Evolutionary conservation across 164 flowering plant genomes (phyloP).

Genomic region (Santalum album): DNA sequence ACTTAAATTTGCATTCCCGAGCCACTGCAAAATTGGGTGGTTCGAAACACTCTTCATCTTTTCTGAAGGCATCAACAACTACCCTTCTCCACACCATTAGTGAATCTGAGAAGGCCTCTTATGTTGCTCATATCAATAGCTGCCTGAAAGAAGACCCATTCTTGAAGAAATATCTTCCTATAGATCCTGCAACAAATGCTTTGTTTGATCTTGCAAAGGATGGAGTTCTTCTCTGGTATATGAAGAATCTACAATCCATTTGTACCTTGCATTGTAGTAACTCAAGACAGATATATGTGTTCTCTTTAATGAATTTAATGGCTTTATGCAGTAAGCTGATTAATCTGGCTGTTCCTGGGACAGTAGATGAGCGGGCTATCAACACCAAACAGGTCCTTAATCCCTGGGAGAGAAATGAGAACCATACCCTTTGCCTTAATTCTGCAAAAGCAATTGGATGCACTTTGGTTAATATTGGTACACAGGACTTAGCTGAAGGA

Average conservation of each 20-base stretch:
- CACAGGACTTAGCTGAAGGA: slow-evolving; percentile 5
- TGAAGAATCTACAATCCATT: not conserved
- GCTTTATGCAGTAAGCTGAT: slow-evolving; percentile 5
- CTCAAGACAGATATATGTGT: not conserved
- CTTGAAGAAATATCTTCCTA: slow-evolving; percentile 5
- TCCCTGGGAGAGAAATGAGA: slow-evolving; percentile 7
- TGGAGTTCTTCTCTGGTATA: slow-evolving; percentile 6
- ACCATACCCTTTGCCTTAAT: slow-evolving; percentile 7
- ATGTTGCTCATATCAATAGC: slow-evolving; percentile 6
- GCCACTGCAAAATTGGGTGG: not conserved
- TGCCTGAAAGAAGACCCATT: slow-evolving; percentile 1
- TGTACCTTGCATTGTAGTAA: not conserved
- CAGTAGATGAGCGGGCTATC: slow-evolving; percentile 5
- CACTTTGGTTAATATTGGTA: slow-evolving; percentile 3
- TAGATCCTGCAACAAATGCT: slow-evolving; percentile 1
- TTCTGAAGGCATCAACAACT: slow-evolving; percentile 4
- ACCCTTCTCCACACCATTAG: slow-evolving; percentile 3
- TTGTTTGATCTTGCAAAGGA: slow-evolving; percentile 5
- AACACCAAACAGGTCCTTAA: slow-evolving; percentile 4
- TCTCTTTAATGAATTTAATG: not conserved
- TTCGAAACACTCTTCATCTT: not conserved
- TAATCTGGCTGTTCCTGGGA: slow-evolving; percentile 8
- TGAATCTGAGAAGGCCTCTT: slow-evolving; percentile 4
- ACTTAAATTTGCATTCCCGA: not conserved
- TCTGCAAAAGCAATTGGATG: slow-evolving; percentile 5